Evolutionary conservation across 805 yeast species (phyloP).

Genomic region (Saccharomycopsis oosterbeekiorum): DNA sequence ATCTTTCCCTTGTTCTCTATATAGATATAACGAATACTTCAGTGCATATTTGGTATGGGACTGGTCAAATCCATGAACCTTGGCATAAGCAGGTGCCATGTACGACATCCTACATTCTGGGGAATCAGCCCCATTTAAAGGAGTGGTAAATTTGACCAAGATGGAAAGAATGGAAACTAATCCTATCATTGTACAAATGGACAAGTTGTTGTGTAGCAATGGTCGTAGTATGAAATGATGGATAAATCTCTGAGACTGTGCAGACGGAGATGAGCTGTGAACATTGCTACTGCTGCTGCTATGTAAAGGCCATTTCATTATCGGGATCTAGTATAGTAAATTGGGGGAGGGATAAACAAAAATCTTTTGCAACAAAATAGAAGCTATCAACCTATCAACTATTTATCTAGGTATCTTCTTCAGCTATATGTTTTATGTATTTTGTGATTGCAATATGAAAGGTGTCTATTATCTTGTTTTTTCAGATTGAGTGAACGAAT

Average conservation of each 20-base stretch:
- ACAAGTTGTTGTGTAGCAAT: constrained; percentile 1
- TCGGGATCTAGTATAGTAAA: background rate
- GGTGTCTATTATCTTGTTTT: no score
- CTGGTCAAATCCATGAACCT: constrained; percentile 63
- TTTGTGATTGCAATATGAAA: no score
- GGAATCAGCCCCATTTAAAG: constrained; percentile 36
- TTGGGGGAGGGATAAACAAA: background rate
- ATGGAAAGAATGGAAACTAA: constrained; percentile 20
- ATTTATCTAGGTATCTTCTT: no score
- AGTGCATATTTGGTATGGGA: constrained; percentile 59
- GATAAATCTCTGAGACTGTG: background rate
- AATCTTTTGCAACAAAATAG: no score
- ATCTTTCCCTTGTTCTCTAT: constrained; percentile 74
- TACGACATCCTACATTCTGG: constrained; percentile 56
- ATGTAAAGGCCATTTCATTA: background rate
- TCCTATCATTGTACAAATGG: constrained; percentile 1
- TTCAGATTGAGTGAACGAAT: background rate
- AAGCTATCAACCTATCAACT: no score
- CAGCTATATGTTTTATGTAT: no score
- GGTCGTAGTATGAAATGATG: background rate
- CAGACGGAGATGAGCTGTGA: background rate
- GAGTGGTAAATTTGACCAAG: constrained; percentile 23
- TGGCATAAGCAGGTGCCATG: constrained; percentile 81
- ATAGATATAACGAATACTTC: constrained; percentile 76
- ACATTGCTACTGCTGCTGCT: background rate